Conservation (phyloP, 768 basidiomycete genomes). For the Pseudohyphozyma bogoriensis region DNA sequence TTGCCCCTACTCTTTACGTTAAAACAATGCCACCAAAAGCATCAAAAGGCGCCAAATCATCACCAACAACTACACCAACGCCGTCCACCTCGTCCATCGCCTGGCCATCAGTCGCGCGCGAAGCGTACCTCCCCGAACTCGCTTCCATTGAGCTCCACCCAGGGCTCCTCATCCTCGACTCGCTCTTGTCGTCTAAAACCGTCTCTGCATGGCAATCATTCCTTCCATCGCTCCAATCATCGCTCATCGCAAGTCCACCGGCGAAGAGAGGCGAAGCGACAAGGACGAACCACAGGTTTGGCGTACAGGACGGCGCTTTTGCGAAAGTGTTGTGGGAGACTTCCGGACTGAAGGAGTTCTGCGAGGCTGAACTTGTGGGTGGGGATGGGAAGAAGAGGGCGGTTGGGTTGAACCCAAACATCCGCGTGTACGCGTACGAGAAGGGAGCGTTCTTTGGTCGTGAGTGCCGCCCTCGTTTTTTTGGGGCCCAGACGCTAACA, state of each 20-base stretch:
- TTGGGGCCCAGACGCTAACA: not conserved
- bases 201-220: no score
- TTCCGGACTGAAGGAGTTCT: constrained; percentile 9
- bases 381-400: not conserved
- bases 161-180: constrained; percentile 44
- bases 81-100: not conserved
- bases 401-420: constrained; percentile 56
- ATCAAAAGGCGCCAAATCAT: no score
- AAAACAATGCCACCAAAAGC: not conserved
- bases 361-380: not conserved
- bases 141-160: not conserved
- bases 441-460: constrained; percentile 51
- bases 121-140: not conserved
- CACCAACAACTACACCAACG: not conserved
- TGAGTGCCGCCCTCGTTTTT: not conserved
- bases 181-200: constrained; percentile 52
- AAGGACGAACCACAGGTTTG: constrained; percentile 58
- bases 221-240: no score
- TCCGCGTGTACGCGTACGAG: constrained; percentile 58
- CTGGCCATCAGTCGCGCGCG: constrained; percentile 8
- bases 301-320: constrained; percentile 51
- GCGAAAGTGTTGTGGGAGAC: constrained; percentile 44
- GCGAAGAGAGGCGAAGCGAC: constrained; percentile 64
- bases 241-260: constrained; percentile 48
- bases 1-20: no score